Evolutionary conservation across 768 basidiomycete species (phyloP).

Genomic region (Termitomyces sp.): DNA sequence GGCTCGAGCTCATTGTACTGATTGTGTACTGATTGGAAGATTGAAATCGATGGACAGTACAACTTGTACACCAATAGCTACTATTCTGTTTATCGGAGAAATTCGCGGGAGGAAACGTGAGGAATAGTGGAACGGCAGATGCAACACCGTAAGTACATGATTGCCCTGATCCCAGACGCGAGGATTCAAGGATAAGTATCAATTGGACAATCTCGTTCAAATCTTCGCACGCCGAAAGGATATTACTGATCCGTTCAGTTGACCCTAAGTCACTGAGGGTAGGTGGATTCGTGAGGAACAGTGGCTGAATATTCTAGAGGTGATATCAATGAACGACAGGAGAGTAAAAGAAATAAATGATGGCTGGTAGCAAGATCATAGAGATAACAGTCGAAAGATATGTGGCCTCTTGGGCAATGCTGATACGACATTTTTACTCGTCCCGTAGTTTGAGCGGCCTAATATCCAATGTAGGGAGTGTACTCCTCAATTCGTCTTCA

Average conservation of each 20-base stretch:
- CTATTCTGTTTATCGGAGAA: slow-evolving; percentile 46
- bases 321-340: slow-evolving; percentile 62
- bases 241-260: slow-evolving; percentile 56
- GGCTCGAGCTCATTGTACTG: background rate
- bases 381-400: slow-evolving; percentile 35
- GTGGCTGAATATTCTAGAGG: slow-evolving; percentile 60
- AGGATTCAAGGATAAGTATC: slow-evolving; percentile 59
- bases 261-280: slow-evolving; percentile 67
- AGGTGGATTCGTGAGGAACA: slow-evolving; percentile 68
- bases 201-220: slow-evolving; percentile 63
- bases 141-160: slow-evolving; percentile 51
- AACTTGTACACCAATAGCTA: slow-evolving; percentile 44
- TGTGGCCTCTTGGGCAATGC: background rate
- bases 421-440: slow-evolving; percentile 5
- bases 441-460: slow-evolving; percentile 13
- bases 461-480: background rate
- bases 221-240: slow-evolving; percentile 55
- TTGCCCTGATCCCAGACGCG: slow-evolving; percentile 57
- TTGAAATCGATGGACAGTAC: slow-evolving; percentile 41
- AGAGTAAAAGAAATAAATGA: slow-evolving; percentile 58
- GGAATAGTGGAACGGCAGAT: slow-evolving; percentile 47
- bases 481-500: background rate
- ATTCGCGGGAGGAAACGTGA: slow-evolving; percentile 59
- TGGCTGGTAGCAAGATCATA: slow-evolving; percentile 47
- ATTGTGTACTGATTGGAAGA: slow-evolving; percentile 56